Base-by-base conservation (phyloP, 2,329 filamentous ascomycete species). In the Pezicula radicicola region DNA sequence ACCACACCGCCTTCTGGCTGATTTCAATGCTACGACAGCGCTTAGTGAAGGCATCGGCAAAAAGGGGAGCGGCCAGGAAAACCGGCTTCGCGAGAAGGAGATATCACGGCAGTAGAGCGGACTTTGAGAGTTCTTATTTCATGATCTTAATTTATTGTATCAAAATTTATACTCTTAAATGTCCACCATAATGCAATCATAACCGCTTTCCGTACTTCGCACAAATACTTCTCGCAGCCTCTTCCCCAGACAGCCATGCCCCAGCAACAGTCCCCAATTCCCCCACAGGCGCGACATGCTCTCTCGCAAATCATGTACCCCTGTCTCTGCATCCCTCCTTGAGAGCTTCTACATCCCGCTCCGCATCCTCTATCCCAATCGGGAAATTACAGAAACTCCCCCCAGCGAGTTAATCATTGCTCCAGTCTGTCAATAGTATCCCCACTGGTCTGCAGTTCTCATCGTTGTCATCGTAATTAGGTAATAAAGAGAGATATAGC, bases 191-290 rank as follows among this genome's bases (percentile, higher is more conserved):
- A 28, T 28, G 27, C 27, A 28, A 28, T 28, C 5, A 5, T 28
- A 28, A 5, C 27, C 27, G 5, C 27, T 28, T 28, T 28, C 27
- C 27, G 27, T 28, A 28, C 27, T 28, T 28, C 27, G 27, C 27
- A 28, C 27, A 28, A 46, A 91, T 80, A 64, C 84, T 80, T 66
- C 75, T 78, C 1, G 79, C 91, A 33, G 90, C 88, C 27, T 78
- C 80, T 72, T 95, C 89, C 1, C 91, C 91, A 66, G 87, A 89
- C 89, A 90, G 94, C 68, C 89, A 96, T 10, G 91, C 92, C 1
- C 92, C 92, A 0, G 90, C 93, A 18, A 85, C 88, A 6, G 91
- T 96, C 0, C 91, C 92, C 55, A 96, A 69, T 18, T 88, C 91
- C 19, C 94, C 84, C 72, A 96, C 94, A 8, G 91, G 91, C 52